Evolutionary conservation across 192 early-diverging fungal genomes (phyloP), one percentile per base, ranked within the genome.

Genomic region (Coemansia sp.): DNA sequence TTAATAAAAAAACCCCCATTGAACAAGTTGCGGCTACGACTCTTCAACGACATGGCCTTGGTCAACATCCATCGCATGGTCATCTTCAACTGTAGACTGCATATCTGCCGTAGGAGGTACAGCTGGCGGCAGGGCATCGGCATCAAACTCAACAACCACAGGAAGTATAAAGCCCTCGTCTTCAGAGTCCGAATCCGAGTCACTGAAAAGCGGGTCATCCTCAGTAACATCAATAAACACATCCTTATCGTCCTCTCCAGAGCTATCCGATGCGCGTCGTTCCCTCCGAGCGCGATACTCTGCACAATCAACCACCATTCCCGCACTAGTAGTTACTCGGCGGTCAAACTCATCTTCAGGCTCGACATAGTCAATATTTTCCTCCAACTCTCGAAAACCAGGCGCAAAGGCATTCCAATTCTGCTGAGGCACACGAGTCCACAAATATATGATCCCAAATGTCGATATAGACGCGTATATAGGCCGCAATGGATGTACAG

Each of bases 361-460:
- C 72, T 99, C 97, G 55, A 89, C 84, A 75, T 96, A 97, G 61
- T 96, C 97, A 6, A 94, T 84, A 73, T 99, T 98, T 58, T 99
- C 96, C 37, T 96, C 94, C 17, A 99, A 72, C 66, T 97, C 95
- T 23, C 83, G 89, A 66, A 97, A 98, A 44, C 94, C 95, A 21
- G 96, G 97, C 16, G 93, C 93, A 86, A 96, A 95, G 32, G 95
- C 92, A 57, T 91, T 94, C 91, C 94, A 98, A 67, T 94, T 94
- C 37, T 82, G 79, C 74, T 82, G 80, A 3, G 80, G 79, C 62
- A 97, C 91, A 33, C 90, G 88, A 19, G 90, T 89, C 98, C 96
- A 99, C 21, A 97, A 85, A 70, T 92, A 91, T n/a, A 98, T 88
- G 5, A 84, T 89, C 17, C 94, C 95, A 68, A 88, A 92, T 1